A percentile compares a stretch with the other conserved stretches of the same genome.
These are phyloP conservation scores for Daldinia loculata DNA, from an alignment of 495 filamentous ascomycete species.

Conservation along the genomic window DNA sequence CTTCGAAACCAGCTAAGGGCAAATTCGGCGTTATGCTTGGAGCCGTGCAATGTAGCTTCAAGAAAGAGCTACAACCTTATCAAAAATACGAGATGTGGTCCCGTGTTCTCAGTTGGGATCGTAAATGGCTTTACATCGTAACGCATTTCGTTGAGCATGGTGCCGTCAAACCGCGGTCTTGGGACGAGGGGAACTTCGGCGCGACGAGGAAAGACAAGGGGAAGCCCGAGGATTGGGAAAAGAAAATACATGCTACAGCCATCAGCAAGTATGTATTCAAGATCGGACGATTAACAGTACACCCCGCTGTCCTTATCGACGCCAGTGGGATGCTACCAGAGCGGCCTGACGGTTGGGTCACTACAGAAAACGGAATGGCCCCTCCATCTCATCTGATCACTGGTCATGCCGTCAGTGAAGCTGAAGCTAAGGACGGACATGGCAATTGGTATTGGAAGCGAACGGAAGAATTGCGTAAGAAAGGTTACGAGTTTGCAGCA, in stretches of 20 bases:
- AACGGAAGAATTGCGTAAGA: conserved; percentile 56
- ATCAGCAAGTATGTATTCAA: conserved; percentile 68
- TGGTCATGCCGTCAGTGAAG: conserved; percentile 29
- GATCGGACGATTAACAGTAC: conserved; percentile 82
- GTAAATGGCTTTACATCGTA: conserved; percentile 61
- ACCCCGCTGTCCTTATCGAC: conserved; percentile 78
- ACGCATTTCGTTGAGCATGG: conserved; percentile 64
- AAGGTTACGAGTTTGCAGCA: conserved; percentile 57
- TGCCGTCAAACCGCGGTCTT: conserved; percentile 55
- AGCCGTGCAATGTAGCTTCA: conserved; percentile 72
- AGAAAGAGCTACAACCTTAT: conserved; percentile 73
- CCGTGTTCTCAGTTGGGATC: conserved; percentile 74
- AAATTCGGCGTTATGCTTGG: conserved; percentile 70
- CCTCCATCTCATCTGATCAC: conserved; percentile 27
- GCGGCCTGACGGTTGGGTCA: conserved; percentile 59
- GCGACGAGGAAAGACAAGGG: conserved; percentile 46
- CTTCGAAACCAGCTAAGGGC: conserved; percentile 45
- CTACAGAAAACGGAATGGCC: conserved; percentile 50
- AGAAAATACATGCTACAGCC: conserved; percentile 60
- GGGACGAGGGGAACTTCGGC: conserved; percentile 43
- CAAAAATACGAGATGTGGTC: conserved; percentile 77
- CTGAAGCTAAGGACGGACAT: conserved; percentile 36
- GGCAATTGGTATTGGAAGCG: conserved; percentile 59
- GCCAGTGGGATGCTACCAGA: conserved; percentile 73
- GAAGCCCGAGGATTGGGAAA: conserved; percentile 46